Conservation (phyloP, 2,329 filamentous ascomycete species). For the Ophiosphaerella narmari region DNA sequence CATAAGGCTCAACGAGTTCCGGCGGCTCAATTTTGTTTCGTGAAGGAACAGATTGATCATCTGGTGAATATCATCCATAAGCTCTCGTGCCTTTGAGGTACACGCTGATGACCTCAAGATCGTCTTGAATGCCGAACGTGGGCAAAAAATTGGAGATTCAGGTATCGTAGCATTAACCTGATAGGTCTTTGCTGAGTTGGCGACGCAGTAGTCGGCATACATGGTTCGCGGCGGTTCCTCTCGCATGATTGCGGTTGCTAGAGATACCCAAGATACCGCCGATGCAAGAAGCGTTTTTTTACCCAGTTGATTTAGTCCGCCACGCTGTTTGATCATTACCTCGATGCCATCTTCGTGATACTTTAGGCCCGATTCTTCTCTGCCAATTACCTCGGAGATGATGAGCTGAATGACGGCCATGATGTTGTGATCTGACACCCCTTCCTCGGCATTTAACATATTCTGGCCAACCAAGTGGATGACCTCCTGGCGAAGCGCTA, state of each 20-base stretch:
- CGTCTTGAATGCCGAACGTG: slow-evolving; percentile 32
- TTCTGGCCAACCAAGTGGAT: slow-evolving; percentile 37
- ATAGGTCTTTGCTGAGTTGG: slow-evolving; percentile 18
- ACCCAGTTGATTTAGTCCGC: slow-evolving; percentile 38
- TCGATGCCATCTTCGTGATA: slow-evolving; percentile 38
- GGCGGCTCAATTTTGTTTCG: slow-evolving; percentile 21
- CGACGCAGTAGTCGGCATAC: slow-evolving; percentile 34
- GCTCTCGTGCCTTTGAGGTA: slow-evolving; percentile 15
- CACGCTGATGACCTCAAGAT: slow-evolving; percentile 27
- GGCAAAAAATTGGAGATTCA: slow-evolving; percentile 44
- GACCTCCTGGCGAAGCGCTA: slow-evolving; percentile 40
- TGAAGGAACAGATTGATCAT: slow-evolving; percentile 40
- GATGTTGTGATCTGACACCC: slow-evolving; percentile 41
- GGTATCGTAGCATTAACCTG: slow-evolving; percentile 29
- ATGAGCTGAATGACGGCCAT: slow-evolving; percentile 45
- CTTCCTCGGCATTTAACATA: slow-evolving; percentile 23
- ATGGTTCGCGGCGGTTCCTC: slow-evolving; percentile 30
- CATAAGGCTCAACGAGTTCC: slow-evolving; percentile 19
- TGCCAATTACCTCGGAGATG: slow-evolving; percentile 37
- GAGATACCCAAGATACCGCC: slow-evolving; percentile 37
- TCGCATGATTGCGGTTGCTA: slow-evolving; percentile 39
- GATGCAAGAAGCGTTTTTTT: slow-evolving; percentile 38
- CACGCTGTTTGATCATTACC: slow-evolving; percentile 40
- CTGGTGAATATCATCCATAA: slow-evolving; percentile 33
- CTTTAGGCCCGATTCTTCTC: slow-evolving; percentile 21